These are phyloP conservation scores for Tuber brumale DNA, from an alignment of 495 filamentous ascomycete genomes.

Conservation along the genomic window DNA sequence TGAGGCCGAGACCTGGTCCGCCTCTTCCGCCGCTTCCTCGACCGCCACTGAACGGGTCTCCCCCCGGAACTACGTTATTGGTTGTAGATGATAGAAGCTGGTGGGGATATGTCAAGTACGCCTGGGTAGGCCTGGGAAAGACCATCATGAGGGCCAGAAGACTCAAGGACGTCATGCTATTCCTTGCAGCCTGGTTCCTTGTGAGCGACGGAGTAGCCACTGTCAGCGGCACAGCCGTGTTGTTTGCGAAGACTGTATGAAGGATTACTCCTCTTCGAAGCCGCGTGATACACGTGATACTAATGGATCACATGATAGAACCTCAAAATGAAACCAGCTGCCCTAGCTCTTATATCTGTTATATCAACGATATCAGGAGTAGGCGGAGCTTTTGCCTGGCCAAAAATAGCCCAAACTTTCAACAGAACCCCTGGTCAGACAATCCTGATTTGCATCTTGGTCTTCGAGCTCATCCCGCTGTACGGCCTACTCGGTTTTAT, in stretches of 20 bases:
- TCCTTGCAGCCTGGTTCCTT: conserved; percentile 88
- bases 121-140: conserved; percentile 77
- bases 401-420: conserved; percentile 55
- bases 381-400: conserved; percentile 84
- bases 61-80: background rate
- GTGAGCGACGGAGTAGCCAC: conserved; percentile 92
- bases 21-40: conserved; percentile 50
- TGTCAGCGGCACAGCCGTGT: conserved; percentile 85
- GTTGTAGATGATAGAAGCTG: conserved; percentile 21
- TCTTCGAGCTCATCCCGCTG: conserved; percentile 87
- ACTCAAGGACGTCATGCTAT: conserved; percentile 78
- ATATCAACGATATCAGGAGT: conserved; percentile 78
- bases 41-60: conserved; percentile 12
- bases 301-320: conserved; percentile 43
- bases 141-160: conserved; percentile 71
- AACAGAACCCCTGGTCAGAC: conserved; percentile 54
- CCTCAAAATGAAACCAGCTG: conserved; percentile 78
- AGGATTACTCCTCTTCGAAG: conserved; percentile 11
- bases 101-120: conserved; percentile 62
- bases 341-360: conserved; percentile 87
- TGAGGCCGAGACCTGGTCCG: conserved; percentile 84
- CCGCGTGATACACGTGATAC: conserved; percentile 13
- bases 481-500: conserved; percentile 89
- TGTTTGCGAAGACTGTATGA: conserved; percentile 80
- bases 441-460: conserved; percentile 76